Conservation (phyloP, 2,329 filamentous ascomycete species). For the Phyllosticta paracitricarpa region DNA sequence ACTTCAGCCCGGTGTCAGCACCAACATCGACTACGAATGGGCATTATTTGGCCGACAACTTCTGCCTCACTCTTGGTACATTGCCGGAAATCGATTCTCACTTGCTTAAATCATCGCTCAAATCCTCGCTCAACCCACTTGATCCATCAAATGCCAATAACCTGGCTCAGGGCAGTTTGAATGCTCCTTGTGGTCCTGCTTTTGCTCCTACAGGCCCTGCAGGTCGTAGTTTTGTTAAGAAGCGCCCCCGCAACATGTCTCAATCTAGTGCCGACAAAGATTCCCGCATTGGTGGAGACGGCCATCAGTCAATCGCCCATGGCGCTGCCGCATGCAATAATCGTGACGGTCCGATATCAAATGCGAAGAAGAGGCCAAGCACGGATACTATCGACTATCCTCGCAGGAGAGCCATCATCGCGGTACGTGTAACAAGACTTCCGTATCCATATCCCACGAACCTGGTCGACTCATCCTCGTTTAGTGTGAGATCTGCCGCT, state of each 20-base stretch:
- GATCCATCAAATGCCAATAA: constrained; percentile 16
- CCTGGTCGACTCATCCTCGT: constrained; percentile 15
- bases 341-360: constrained; percentile 16
- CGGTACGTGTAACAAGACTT: constrained; percentile 19
- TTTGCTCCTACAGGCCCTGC: constrained; percentile 9
- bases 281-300: constrained; percentile 14
- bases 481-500: constrained; percentile 75
- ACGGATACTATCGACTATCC: constrained; percentile 35
- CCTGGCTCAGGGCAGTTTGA: background rate
- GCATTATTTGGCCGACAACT: constrained; percentile 28
- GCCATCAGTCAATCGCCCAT: constrained; percentile 14
- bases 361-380: constrained; percentile 28
- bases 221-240: constrained; percentile 18
- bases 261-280: constrained; percentile 32
- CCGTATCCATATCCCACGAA: background rate
- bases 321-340: constrained; percentile 20
- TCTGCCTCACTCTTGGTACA: constrained; percentile 30
- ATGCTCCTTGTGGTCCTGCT: background rate
- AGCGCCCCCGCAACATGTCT: constrained; percentile 33
- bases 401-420: constrained; percentile 31
- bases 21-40: constrained; percentile 21
- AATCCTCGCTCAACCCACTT: constrained; percentile 26
- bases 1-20: constrained; percentile 34
- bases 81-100: constrained; percentile 28
- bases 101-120: constrained; percentile 27